phyloP scores from a whole-genome alignment of 306 rosid species.

The Calophaca sinica region DNA sequence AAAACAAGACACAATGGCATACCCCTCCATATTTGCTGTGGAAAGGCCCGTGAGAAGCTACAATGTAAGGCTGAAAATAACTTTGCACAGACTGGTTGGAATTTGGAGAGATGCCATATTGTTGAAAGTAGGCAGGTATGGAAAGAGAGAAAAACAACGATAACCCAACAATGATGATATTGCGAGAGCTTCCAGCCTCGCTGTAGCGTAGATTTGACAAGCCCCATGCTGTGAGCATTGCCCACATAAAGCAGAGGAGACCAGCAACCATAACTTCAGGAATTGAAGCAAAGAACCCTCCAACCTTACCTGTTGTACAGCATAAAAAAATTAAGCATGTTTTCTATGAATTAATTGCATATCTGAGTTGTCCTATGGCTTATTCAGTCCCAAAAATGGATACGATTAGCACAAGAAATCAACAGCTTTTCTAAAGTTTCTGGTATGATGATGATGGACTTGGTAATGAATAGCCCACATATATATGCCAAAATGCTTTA shows the following conservation, averaged over 20 bases:
- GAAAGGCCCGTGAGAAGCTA: slow-evolving; percentile 94
- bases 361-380: background rate
- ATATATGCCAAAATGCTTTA: background rate
- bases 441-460: background rate
- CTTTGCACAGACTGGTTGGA: slow-evolving; percentile 70
- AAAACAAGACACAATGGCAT: slow-evolving; percentile 45
- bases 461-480: slow-evolving; percentile 24
- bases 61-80: slow-evolving; percentile 93
- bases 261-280: slow-evolving; percentile 99
- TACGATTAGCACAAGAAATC: slow-evolving; percentile 3
- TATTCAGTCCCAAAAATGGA: background rate
- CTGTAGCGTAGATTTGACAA: slow-evolving; percentile 97
- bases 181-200: slow-evolving; percentile 99
- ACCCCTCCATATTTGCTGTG: slow-evolving; percentile 88
- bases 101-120: slow-evolving; percentile 83
- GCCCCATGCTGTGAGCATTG: slow-evolving; percentile 94
- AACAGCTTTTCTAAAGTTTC: background rate
- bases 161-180: slow-evolving; percentile 92
- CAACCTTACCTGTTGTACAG: slow-evolving; percentile 79
- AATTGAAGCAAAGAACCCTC: slow-evolving; percentile 96
- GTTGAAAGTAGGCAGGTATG: slow-evolving; percentile 96
- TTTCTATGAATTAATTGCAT: slow-evolving; percentile 47
- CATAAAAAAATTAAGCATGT: slow-evolving; percentile 30
- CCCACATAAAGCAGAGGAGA: slow-evolving; percentile 98
- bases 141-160: slow-evolving; percentile 95